Conservation (phyloP, 495 filamentous ascomycete species). For the Daldinia childiae region DNA sequence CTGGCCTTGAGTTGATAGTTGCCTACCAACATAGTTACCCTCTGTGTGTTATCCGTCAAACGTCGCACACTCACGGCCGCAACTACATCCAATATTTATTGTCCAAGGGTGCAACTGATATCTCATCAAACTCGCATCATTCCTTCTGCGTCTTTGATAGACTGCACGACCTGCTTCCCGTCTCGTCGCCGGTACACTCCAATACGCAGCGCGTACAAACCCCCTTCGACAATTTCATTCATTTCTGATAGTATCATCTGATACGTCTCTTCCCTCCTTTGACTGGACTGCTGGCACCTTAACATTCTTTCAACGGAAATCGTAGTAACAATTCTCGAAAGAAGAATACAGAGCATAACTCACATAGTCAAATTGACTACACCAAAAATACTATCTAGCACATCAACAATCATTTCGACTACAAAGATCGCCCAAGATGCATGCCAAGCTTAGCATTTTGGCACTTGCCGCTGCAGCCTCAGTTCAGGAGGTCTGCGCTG, state of each 20-base stretch:
- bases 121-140: slow-evolving; percentile 43
- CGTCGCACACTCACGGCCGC: slow-evolving; percentile 29
- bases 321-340: slow-evolving; percentile 16
- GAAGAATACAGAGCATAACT: slow-evolving; percentile 9
- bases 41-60: slow-evolving; percentile 18
- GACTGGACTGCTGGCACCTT: slow-evolving; percentile 44
- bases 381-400: slow-evolving; percentile 3
- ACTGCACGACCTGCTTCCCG: slow-evolving; percentile 38
- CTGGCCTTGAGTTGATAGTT: slow-evolving; percentile 21
- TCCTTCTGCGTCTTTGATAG: slow-evolving; percentile 47
- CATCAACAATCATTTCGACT: slow-evolving; percentile 2
- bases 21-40: not conserved
- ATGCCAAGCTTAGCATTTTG: slow-evolving; percentile 41
- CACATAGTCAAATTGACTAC: slow-evolving; percentile 7
- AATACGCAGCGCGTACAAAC: slow-evolving; percentile 43
- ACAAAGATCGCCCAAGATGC: slow-evolving; percentile 34
- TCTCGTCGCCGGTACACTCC: slow-evolving; percentile 13
- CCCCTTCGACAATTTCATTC: slow-evolving; percentile 40
- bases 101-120: slow-evolving; percentile 38
- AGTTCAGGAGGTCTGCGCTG: slow-evolving; percentile 39
- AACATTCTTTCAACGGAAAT: slow-evolving; percentile 42
- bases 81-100: slow-evolving; percentile 20
- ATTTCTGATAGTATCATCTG: slow-evolving; percentile 37
- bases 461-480: slow-evolving; percentile 45
- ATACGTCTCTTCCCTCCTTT: slow-evolving; percentile 42